Base-by-base conservation (phyloP, 2,329 filamentous ascomycete species). In the Fusarium luffae region DNA sequence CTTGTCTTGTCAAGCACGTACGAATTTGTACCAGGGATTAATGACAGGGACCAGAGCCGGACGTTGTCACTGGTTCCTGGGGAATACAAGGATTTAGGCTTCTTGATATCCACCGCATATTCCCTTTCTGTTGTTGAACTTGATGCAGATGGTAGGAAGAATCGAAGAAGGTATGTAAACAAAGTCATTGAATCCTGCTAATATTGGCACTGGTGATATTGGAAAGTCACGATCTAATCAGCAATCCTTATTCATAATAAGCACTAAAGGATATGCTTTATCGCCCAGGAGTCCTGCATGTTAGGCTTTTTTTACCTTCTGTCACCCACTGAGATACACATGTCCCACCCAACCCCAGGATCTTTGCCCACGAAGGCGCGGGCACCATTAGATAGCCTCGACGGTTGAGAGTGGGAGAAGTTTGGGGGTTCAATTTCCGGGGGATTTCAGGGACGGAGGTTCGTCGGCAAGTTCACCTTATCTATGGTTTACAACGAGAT, bases 341-440 rank as follows among this genome's bases (percentile, higher is more conserved):
- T 47, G 59, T 69, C 70, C 70, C 70, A 68, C 68, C 51, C 57
- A 60, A 70, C 71, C 71, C 71, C 71, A 58, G 71, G 68, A 48
- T 73, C 58, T 64, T 56, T 54, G 57, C 57, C 57, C 59, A 66
- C 58, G 62, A 64, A 57, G 51, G 46, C 62, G 59, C 68, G 66
- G 71, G 70, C 58, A 61, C 69, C 48, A 70, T 68, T 40, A 59
- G 66, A 63, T 74, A 64, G 68, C 30, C 58, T 73, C 48, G 55
- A 63, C 48, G 51, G 18, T 41, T 41, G 43, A 63, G 49, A 54
- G 63, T 67, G 71, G 71, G 71, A 74, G 71, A 25, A 59, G 41
- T 34, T 63, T 73, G 60, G 60, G 71, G 70, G 67, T 59, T 50
- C 60, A 50, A 47, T 50, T 48, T 42, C 57, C 34, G 32, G 54